These are phyloP conservation scores for Dalbergia cultrata DNA, from an alignment of 306 rosid genomes.

Conservation along the genomic window DNA sequence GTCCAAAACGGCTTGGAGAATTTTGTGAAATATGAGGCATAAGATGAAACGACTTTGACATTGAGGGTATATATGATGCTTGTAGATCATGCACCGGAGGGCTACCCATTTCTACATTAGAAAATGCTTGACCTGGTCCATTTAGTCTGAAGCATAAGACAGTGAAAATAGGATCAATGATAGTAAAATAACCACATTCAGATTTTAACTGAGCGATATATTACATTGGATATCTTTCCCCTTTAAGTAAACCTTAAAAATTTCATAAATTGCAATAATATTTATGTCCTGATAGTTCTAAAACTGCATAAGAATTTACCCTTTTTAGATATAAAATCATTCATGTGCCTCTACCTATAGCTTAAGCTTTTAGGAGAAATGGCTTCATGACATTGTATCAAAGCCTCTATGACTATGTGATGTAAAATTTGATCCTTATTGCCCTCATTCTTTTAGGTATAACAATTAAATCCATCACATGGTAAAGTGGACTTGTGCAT, in stretches of 20 bases:
- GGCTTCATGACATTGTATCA: too few species aligned
- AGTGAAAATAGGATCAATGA: constrained; percentile 25
- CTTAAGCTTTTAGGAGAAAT: too few species aligned
- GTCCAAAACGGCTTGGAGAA: constrained; percentile 95
- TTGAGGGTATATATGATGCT: constrained; percentile 60
- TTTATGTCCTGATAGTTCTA: constrained; percentile 16
- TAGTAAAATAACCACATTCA: constrained; percentile 25
- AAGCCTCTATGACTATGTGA: too few species aligned
- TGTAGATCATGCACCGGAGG: constrained; percentile 73
- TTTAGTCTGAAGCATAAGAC: constrained; percentile 64
- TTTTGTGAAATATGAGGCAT: constrained; percentile 77
- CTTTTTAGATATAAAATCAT: too few species aligned
- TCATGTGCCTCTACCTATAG: too few species aligned
- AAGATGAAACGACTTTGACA: constrained; percentile 77
- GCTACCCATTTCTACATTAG: constrained; percentile 77
- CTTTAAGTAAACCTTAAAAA: not conserved
- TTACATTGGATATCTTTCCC: not conserved
- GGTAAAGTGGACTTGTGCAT: too few species aligned
- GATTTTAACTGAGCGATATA: constrained; percentile 35
- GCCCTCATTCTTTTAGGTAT: too few species aligned
- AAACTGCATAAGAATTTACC: not conserved
- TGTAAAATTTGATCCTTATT: too few species aligned
- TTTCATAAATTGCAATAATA: constrained; percentile 18
- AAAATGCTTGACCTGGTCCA: constrained; percentile 74
- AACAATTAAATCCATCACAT: too few species aligned